Percentiles rank a stretch among this genome's conserved stretches.
These are phyloP conservation scores for Megacollybia platyphylla DNA, from an alignment of 1,284 basidiomycete genomes.

Conservation along the genomic window DNA sequence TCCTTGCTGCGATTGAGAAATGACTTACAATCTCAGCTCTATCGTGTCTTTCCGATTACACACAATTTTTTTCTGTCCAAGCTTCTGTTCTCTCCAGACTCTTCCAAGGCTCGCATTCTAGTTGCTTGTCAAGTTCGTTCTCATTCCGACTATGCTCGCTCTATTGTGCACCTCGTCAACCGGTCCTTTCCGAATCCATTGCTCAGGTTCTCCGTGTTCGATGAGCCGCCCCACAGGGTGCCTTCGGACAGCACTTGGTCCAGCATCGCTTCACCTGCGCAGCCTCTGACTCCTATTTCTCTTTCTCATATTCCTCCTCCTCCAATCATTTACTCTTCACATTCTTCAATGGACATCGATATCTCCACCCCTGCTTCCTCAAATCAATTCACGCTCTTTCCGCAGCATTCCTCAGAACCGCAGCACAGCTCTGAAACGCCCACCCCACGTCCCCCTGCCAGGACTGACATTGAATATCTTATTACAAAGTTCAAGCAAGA, in stretches of 20 bases:
- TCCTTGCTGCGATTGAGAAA: constrained; percentile 2
- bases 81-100: constrained; percentile 52
- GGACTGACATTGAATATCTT: constrained; percentile 38
- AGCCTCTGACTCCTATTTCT: constrained; percentile 10
- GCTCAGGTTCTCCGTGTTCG: constrained; percentile 49
- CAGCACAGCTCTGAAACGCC: constrained; percentile 8
- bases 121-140: constrained; percentile 47
- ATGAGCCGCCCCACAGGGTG: constrained; percentile 30
- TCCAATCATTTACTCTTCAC: constrained; percentile 5
- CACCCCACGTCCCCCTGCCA: constrained; percentile 35
- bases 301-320: constrained; percentile 19
- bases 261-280: not conserved
- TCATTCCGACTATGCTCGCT: constrained; percentile 41
- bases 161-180: constrained; percentile 33
- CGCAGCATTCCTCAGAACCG: constrained; percentile 9
- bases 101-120: constrained; percentile 37
- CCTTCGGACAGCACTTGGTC: constrained; percentile 10
- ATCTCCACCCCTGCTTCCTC: constrained; percentile 3
- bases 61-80: constrained; percentile 47
- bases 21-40: constrained; percentile 30
- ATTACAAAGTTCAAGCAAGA: constrained; percentile 50
- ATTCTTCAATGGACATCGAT: constrained; percentile 17
- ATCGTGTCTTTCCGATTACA: constrained; percentile 53
- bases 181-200: constrained; percentile 41
- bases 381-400: constrained; percentile 8